Evolutionary conservation across 306 rosid species (phyloP).

Genomic region (Casuarina cunninghamiana): DNA sequence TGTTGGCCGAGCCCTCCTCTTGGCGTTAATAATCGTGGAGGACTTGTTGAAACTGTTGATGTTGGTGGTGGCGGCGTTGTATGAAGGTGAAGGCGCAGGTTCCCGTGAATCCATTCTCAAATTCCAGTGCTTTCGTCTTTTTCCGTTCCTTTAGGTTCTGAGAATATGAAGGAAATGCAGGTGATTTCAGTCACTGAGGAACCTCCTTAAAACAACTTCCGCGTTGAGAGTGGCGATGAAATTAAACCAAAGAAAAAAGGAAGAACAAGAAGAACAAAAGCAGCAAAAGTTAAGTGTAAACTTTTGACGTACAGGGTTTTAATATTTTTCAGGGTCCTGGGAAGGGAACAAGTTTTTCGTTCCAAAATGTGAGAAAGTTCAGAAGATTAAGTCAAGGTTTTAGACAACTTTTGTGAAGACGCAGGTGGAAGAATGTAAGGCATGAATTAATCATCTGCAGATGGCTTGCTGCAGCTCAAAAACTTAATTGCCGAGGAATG

Average conservation of each 20-base stretch:
- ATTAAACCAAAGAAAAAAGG: neutral
- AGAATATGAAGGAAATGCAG: conserved; percentile 30
- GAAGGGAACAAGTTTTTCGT: too few species aligned
- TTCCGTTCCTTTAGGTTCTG: neutral
- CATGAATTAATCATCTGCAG: too few species aligned
- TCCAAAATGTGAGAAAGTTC: too few species aligned
- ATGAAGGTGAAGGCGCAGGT: conserved; percentile 44
- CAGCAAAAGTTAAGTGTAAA: neutral
- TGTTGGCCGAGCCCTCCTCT: conserved; percentile 32
- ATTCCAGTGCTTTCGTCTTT: neutral
- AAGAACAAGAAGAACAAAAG: conserved; percentile 13
- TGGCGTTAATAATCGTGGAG: conserved; percentile 46
- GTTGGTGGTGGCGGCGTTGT: conserved; percentile 18
- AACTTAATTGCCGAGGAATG: too few species aligned
- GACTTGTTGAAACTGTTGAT: conserved; percentile 16
- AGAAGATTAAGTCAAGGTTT: too few species aligned
- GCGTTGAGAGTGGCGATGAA: neutral
- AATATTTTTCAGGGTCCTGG: conserved; percentile 11
- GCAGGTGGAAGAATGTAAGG: too few species aligned
- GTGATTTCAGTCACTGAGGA: conserved; percentile 7
- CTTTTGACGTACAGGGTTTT: neutral
- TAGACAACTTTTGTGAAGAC: too few species aligned
- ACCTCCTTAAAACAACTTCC: conserved; percentile 18
- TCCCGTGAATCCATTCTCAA: conserved; percentile 72
- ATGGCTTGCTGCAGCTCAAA: too few species aligned